Evolutionary conservation across 2,329 filamentous ascomycete genomes (phyloP).

Genomic region (Colletotrichum sp.): DNA sequence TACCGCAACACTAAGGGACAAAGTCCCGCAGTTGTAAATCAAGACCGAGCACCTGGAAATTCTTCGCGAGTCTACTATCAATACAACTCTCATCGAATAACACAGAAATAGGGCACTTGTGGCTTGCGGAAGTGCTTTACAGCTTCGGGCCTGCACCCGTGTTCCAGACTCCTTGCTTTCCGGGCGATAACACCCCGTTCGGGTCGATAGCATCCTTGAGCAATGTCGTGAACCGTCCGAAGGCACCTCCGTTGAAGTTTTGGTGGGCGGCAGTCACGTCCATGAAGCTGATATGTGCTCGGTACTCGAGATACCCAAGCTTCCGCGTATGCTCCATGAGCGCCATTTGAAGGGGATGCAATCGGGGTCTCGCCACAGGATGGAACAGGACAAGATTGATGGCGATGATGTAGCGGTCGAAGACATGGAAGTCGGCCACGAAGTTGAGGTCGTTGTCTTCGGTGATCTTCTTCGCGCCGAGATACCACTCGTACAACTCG

Average conservation of each 20-base stretch:
- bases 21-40: background rate
- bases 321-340: slow-evolving; percentile 23
- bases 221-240: slow-evolving; percentile 41
- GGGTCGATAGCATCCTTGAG: slow-evolving; percentile 43
- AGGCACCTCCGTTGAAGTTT: slow-evolving; percentile 42
- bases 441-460: slow-evolving; percentile 4
- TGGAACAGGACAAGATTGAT: slow-evolving; percentile 8
- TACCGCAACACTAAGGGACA: background rate
- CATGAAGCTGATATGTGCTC: slow-evolving; percentile 19
- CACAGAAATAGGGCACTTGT: background rate
- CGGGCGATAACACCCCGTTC: slow-evolving; percentile 40
- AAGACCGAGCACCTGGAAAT: background rate
- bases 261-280: slow-evolving; percentile 41
- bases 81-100: background rate
- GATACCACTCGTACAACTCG: background rate
- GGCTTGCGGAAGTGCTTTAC: background rate
- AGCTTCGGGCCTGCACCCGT: background rate
- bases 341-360: background rate
- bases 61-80: background rate
- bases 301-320: background rate
- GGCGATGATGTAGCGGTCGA: slow-evolving; percentile 9
- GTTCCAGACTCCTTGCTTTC: slow-evolving; percentile 43
- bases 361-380: background rate
- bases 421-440: slow-evolving; percentile 22
- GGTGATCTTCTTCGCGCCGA: background rate